A percentile compares a stretch with the other conserved stretches of the same genome.
Conservation (phyloP, 257 asterid genomes). For the Solanum pimpinellifolium region DNA sequence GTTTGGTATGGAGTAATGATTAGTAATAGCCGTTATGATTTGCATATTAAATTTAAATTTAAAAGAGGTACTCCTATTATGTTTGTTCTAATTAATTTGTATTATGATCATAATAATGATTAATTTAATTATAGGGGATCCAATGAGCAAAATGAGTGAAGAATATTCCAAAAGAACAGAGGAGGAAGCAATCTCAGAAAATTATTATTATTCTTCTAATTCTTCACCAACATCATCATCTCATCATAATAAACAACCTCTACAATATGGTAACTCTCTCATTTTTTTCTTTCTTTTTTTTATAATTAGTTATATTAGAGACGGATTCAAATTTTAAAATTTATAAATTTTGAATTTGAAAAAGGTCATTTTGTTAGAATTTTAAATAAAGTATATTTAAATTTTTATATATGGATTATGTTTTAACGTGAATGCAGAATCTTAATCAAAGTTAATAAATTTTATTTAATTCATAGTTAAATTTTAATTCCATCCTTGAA, state of each 20-base stretch:
- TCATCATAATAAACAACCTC: slow-evolving; percentile 12
- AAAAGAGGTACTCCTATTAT: not conserved
- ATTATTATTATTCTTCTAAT: slow-evolving; percentile 13
- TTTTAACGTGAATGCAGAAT: not conserved
- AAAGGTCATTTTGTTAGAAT: not conserved
- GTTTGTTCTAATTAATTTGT: not conserved
- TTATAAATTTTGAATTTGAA: not conserved
- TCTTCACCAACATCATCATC: slow-evolving; percentile 21
- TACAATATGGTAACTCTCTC: slow-evolving; percentile 25
- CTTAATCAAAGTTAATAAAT: not conserved
- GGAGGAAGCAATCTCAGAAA: slow-evolving; percentile 36
- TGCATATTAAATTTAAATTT: not conserved
- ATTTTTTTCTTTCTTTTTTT: not conserved
- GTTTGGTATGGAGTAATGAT: not conserved
- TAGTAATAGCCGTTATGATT: not conserved
- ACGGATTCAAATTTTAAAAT: not conserved
- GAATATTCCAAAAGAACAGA: slow-evolving; percentile 15
- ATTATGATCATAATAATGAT: not conserved
- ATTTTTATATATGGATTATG: not conserved
- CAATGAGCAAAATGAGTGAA: slow-evolving; percentile 9
- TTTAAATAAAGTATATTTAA: not conserved
- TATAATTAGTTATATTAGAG: not conserved
- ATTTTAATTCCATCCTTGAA: not conserved
- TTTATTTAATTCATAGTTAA: not conserved
- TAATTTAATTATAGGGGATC: slow-evolving; percentile 5